phyloP scores from a whole-genome alignment of 225 moss, liverwort and hornwort genomes.

The Takakia lepidozioides region DNA sequence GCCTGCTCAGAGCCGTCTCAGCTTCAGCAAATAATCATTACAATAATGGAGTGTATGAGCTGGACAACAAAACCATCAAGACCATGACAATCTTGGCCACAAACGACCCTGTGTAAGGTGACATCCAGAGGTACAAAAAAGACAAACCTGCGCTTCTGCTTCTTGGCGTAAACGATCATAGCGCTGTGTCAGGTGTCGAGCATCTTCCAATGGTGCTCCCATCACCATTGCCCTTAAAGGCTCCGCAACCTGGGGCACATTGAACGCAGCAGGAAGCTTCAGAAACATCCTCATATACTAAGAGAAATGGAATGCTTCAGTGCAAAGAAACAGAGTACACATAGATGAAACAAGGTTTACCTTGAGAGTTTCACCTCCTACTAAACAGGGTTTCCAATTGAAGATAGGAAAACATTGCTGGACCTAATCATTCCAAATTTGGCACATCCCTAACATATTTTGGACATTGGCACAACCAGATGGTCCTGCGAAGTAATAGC shows the following conservation, averaged over 20 bases:
- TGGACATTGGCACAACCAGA: too few species aligned
- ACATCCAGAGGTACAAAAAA: too few species aligned
- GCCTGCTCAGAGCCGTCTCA: conserved; percentile 51
- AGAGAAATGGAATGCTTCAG: not conserved
- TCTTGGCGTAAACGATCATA: conserved; percentile 95
- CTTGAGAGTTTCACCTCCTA: too few species aligned
- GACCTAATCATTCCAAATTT: too few species aligned
- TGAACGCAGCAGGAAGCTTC: not conserved
- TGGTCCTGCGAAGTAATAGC: too few species aligned
- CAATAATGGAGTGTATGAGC: too few species aligned
- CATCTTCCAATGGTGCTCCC: conserved; percentile 94
- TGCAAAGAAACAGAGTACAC: not conserved
- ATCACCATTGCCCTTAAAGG: conserved; percentile 89
- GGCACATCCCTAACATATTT: too few species aligned
- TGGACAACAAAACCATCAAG: too few species aligned
- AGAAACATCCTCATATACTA: not conserved
- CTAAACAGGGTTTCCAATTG: too few species aligned
- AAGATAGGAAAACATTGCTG: too few species aligned
- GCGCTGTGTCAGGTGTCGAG: conserved; percentile 84
- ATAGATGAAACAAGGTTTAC: not conserved
- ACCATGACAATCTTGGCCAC: too few species aligned
- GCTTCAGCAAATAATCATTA: not conserved
- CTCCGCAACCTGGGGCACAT: conserved; percentile 74
- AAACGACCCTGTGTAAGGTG: too few species aligned
- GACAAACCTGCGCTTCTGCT: conserved; percentile 81